phyloP scores from a whole-genome alignment of 164 flowering plant species.

The Pachysandra terminalis region DNA sequence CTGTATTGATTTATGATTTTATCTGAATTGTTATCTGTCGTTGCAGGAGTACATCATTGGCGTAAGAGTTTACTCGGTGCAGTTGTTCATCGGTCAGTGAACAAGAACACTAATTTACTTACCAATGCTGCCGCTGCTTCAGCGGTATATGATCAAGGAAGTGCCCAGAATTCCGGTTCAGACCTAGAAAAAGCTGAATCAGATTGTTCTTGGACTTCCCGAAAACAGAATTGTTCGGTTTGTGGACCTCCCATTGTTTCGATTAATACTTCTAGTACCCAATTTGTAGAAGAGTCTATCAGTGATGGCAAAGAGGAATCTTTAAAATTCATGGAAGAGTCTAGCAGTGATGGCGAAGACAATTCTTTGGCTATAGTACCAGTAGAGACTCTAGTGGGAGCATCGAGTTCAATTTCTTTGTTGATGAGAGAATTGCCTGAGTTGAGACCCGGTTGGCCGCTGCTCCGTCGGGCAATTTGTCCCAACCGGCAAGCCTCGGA shows the following conservation, averaged over 20 bases:
- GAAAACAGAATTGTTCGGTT: background rate
- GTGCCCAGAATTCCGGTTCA: background rate
- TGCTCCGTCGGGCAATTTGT: background rate
- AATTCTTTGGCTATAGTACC: conserved; percentile 66
- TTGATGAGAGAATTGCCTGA: background rate
- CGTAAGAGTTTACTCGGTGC: conserved; percentile 33
- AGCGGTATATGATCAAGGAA: background rate
- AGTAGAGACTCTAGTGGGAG: conserved; percentile 31
- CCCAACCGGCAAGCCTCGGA: background rate
- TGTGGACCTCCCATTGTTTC: background rate
- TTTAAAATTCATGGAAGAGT: conserved; percentile 29
- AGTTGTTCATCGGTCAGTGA: conserved; percentile 34
- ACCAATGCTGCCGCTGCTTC: conserved; percentile 17
- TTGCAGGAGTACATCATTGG: conserved; percentile 30
- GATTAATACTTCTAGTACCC: background rate
- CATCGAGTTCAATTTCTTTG: background rate
- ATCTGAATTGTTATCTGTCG: background rate
- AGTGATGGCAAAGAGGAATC: conserved; percentile 34
- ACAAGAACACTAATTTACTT: conserved; percentile 30
- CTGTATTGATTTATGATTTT: background rate
- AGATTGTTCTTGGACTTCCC: background rate
- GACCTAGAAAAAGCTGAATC: background rate
- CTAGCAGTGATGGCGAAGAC: conserved; percentile 24
- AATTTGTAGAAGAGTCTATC: conserved; percentile 18
- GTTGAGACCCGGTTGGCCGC: conserved; percentile 6